phyloP scores from a whole-genome alignment of 306 rosid genomes.

The Oemleria cerasiformis region DNA sequence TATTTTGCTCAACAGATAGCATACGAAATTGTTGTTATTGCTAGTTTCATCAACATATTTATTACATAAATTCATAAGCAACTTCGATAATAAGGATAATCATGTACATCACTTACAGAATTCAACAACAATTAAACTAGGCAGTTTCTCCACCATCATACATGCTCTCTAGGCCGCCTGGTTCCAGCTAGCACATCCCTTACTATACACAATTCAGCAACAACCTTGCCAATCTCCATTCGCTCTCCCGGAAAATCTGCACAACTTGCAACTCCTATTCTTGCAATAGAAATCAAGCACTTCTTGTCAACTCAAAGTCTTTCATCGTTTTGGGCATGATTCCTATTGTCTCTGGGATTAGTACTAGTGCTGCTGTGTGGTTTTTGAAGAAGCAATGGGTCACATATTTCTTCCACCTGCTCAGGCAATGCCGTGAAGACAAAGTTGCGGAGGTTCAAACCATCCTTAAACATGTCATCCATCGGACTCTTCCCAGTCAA shows the following conservation, averaged over 20 bases:
- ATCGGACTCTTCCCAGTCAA: constrained; percentile 24
- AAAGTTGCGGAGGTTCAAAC: constrained; percentile 23
- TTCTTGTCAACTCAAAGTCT: not conserved
- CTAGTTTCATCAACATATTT: too few species aligned
- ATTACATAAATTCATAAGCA: too few species aligned
- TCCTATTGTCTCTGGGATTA: not conserved
- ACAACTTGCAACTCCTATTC: constrained; percentile 18
- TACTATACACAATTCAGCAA: not conserved
- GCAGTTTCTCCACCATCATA: too few species aligned
- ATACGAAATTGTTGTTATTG: too few species aligned
- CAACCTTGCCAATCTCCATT: not conserved
- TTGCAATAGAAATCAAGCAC: constrained; percentile 13
- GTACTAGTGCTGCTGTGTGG: not conserved
- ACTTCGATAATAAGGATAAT: too few species aligned
- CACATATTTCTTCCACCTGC: constrained; percentile 2
- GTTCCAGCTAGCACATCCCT: not conserved
- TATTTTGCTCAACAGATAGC: too few species aligned
- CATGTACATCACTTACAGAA: too few species aligned
- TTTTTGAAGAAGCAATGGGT: constrained; percentile 6
- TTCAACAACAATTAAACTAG: too few species aligned
- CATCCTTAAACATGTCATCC: constrained; percentile 27
- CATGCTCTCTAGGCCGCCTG: not conserved
- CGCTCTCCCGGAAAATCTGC: not conserved
- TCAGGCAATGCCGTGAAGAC: constrained; percentile 19
- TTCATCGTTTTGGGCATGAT: not conserved